Evolutionary conservation across 2,329 filamentous ascomycete species (phyloP), one percentile per base, ranked within the genome.

Genomic region (Calonectria honghensis): DNA sequence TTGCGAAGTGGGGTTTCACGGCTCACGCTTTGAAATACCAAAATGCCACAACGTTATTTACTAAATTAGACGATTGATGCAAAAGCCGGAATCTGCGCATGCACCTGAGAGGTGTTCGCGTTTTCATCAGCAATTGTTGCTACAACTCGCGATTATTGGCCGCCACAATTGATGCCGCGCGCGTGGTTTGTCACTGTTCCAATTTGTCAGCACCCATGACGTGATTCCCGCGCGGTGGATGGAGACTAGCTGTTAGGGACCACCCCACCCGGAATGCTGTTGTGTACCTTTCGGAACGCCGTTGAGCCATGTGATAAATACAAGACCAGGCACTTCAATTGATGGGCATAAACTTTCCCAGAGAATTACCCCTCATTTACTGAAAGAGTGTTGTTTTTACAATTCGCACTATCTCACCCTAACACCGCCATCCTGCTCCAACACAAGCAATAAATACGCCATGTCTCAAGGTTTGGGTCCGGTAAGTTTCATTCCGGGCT

Each of bases 201-300:
- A 16, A 71, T 71, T 71, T 71, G 69, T 66, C 48, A 71, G 59
- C 69, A 24, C 27, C 20, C 1, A 71, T 71, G 69, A 66, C 69
- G 69, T 66, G 61, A 48, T 57, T 57, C 20, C 59, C 59, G 61
- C 59, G 69, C 50, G 61, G 48, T 32, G 37, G 11, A 20, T 57
- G 50, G n/a, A 16, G 45, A 71, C 35, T 39, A 61, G 35, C n/a
- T 24, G 51, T 65, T 52, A 32, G 29, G 20, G 37, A 32, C 6
- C 27, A 32, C 59, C 24, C 37, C 18, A 35, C 29, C 9, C 4
- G n/a, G 14, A 35, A 24, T 20, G 4, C 45, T 13, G 4, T 52
- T 6, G 13, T 13, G 27, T 14, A 35, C 7, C 29, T 31, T 18
- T n/a, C 24, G 32, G 57, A 48, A 29, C 27, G 24, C 31, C 41